These are phyloP conservation scores for Talaromyces sp. DNA, from an alignment of 2,329 filamentous ascomycete species.

Conservation along the genomic window DNA sequence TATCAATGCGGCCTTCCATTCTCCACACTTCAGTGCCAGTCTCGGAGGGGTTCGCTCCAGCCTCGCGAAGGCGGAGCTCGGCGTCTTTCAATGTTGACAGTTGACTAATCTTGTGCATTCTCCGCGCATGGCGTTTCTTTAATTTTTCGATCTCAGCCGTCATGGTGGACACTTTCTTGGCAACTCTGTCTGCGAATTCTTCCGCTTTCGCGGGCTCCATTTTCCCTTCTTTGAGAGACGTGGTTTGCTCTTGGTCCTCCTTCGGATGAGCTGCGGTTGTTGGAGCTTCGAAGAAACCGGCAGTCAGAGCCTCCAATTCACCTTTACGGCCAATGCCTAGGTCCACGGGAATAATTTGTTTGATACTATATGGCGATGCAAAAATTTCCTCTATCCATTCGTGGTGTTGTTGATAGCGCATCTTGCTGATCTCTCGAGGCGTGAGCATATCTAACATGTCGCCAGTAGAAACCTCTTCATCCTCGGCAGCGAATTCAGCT, in stretches of 20 bases:
- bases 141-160: constrained; percentile 79
- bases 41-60: constrained; percentile 52
- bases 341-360: constrained; percentile 80
- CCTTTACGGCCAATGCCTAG: constrained; percentile 81
- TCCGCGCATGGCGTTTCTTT: constrained; percentile 70
- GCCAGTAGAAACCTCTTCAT: constrained; percentile 80
- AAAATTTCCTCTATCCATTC: constrained; percentile 99
- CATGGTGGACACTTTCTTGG: constrained; percentile 65
- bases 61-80: constrained; percentile 68
- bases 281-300: constrained; percentile 72
- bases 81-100: constrained; percentile 66
- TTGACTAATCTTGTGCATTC: constrained; percentile 68
- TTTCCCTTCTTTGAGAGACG: constrained; percentile 48
- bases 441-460: constrained; percentile 88
- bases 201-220: constrained; percentile 72
- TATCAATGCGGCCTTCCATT: constrained; percentile 50
- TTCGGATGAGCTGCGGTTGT: constrained; percentile 22
- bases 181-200: constrained; percentile 75
- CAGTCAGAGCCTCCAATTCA: constrained; percentile 73
- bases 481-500: constrained; percentile 59
- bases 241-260: constrained; percentile 25
- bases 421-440: constrained; percentile 80
- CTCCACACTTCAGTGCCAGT: constrained; percentile 58
- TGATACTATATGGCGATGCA: constrained; percentile 79
- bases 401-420: constrained; percentile 88